Percentiles rank a stretch among this genome's conserved stretches.
Evolutionary conservation across 2,329 filamentous ascomycete genomes (phyloP).

Genomic region (Bipolaris sorokiniana): DNA sequence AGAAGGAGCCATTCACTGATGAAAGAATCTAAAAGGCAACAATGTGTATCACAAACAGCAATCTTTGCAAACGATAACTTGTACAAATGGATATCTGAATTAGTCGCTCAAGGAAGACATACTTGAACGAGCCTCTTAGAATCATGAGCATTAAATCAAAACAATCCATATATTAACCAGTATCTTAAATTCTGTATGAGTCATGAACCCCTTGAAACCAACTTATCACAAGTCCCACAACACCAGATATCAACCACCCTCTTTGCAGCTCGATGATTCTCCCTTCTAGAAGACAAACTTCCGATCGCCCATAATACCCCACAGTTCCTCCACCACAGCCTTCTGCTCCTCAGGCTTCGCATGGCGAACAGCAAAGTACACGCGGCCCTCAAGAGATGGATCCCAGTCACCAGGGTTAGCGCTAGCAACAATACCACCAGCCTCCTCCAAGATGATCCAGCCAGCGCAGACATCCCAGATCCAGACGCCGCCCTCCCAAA

Average conservation of each 20-base stretch:
- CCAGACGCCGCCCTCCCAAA: constrained; percentile 49
- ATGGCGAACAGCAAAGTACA: constrained; percentile 44
- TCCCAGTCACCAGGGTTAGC: constrained; percentile 48
- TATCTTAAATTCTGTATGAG: not conserved
- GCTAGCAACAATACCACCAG: constrained; percentile 46
- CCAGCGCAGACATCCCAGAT: constrained; percentile 49
- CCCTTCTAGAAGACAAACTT: constrained; percentile 29
- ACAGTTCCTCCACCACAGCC: constrained; percentile 44
- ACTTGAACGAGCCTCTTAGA: not conserved
- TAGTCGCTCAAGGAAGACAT: not conserved
- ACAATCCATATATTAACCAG: not conserved
- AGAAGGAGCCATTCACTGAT: not conserved
- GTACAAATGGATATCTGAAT: not conserved
- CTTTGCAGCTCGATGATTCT: not conserved
- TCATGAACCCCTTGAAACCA: not conserved
- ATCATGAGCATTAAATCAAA: not conserved
- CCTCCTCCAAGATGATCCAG: constrained; percentile 49
- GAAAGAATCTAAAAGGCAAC: not conserved
- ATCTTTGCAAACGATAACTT: not conserved
- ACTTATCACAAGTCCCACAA: too few relatives aligned
- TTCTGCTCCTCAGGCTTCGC: constrained; percentile 42
- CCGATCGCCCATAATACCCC: constrained; percentile 44
- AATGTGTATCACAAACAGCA: not conserved
- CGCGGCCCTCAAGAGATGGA: constrained; percentile 41
- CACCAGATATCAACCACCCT: not conserved